Conservation (phyloP, 805 yeast species). For the Yamadazyma endophytica region DNA sequence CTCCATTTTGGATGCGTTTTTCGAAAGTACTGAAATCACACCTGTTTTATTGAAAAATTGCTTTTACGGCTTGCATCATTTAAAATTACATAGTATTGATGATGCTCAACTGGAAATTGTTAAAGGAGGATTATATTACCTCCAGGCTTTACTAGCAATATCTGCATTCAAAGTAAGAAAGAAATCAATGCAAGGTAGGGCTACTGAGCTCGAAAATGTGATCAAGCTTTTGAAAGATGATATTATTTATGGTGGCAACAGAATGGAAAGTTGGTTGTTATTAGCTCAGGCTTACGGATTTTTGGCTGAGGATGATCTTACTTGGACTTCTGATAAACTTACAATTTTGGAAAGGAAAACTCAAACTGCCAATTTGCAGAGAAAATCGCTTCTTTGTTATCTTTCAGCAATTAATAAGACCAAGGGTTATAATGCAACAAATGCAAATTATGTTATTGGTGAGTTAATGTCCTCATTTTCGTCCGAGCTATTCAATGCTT, state of each 20-base stretch:
- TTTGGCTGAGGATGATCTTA: constrained; percentile 81
- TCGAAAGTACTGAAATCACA: constrained; percentile 43
- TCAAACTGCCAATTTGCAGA: constrained; percentile 59
- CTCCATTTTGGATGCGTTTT: constrained; percentile 40
- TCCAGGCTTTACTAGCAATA: constrained; percentile 65
- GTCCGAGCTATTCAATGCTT: constrained; percentile 55
- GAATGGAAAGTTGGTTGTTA: constrained; percentile 84
- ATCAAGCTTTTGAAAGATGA: constrained; percentile 64
- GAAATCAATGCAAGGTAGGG: constrained; percentile 73
- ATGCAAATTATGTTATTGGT: constrained; percentile 25
- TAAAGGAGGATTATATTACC: constrained; percentile 58
- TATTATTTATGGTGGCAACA: constrained; percentile 55
- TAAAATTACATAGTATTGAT: constrained; percentile 26
- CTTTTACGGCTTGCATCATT: constrained; percentile 44
- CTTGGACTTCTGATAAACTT: constrained; percentile 88
- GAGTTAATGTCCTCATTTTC: constrained; percentile 53
- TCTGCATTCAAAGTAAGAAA: constrained; percentile 69
- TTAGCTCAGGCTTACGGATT: constrained; percentile 76
- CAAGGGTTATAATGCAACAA: neutral
- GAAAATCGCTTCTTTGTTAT: constrained; percentile 68
- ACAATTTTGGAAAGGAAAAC: constrained; percentile 57
- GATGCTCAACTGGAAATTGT: constrained; percentile 21
- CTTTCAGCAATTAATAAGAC: constrained; percentile 61
- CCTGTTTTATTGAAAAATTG: constrained; percentile 44
- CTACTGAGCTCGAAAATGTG: constrained; percentile 76